phyloP scores from a whole-genome alignment of 2,329 filamentous ascomycete genomes.

The Cladosporium cucumerinum region DNA sequence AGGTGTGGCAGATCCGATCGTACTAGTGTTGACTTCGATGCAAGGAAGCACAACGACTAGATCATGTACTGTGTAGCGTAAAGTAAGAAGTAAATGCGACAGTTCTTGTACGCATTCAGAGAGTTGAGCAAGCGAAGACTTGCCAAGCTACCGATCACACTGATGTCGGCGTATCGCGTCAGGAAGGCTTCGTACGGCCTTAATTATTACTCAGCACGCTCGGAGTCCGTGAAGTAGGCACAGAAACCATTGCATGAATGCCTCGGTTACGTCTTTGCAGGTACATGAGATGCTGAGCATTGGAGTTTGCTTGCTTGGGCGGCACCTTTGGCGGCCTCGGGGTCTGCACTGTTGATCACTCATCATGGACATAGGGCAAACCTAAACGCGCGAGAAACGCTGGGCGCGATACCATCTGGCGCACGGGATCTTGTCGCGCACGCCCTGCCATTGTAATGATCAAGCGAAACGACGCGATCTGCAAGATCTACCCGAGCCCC shows the following conservation, averaged over 20 bases:
- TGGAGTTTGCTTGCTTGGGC: not conserved
- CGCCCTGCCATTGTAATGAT: not conserved
- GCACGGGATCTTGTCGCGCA: not conserved
- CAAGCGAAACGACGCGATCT: not conserved
- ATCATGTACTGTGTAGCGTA: not conserved
- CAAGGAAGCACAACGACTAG: not conserved
- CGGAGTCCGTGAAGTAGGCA: not conserved
- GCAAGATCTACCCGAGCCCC: not conserved
- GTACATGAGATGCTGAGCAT: not conserved
- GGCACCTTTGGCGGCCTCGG: not conserved
- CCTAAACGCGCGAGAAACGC: not conserved
- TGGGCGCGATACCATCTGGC: not conserved
- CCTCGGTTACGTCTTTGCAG: not conserved
- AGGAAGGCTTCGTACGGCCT: not conserved
- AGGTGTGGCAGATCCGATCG: not conserved
- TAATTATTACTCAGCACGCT: not conserved
- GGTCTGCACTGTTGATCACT: not conserved
- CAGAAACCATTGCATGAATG: not conserved
- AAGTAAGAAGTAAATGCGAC: not conserved
- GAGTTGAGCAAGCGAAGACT: not conserved
- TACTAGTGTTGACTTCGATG: not conserved
- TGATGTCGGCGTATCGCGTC: not conserved
- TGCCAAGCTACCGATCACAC: not conserved
- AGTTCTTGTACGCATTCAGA: not conserved
- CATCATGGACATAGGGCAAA: not conserved